Percentiles rank a stretch among this genome's conserved stretches.
Conservation (phyloP, 2,329 filamentous ascomycete species). For the Aspergillus aculeatinus region DNA sequence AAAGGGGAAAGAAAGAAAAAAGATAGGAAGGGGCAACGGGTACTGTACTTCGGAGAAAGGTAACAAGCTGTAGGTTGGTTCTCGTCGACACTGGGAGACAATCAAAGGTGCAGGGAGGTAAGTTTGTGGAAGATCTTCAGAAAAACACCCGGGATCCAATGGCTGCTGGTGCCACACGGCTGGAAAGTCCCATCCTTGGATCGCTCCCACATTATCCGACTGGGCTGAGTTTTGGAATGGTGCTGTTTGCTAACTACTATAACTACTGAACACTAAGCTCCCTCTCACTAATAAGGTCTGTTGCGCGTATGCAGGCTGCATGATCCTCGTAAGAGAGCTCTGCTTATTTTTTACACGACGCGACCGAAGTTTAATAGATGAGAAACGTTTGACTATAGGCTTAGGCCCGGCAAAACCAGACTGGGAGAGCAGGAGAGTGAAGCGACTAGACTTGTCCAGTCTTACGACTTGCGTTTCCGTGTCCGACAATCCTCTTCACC, state of each 20-base stretch:
- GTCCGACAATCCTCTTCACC: background rate
- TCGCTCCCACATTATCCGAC: constrained; percentile 17
- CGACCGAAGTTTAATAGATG: constrained; percentile 14
- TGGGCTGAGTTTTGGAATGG: constrained; percentile 9
- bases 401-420: background rate
- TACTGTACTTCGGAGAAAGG: background rate
- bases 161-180: constrained; percentile 25
- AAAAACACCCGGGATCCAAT: constrained; percentile 27
- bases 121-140: constrained; percentile 19
- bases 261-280: background rate
- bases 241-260: constrained; percentile 2
- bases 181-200: constrained; percentile 27
- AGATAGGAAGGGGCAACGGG: too few species aligned
- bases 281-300: background rate
- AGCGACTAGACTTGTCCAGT: background rate
- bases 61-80: background rate
- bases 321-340: background rate
- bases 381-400: background rate
- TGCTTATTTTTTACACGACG: background rate
- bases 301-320: constrained; percentile 1
- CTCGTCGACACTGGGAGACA: background rate
- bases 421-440: background rate
- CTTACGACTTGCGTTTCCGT: background rate
- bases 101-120: background rate
- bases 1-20: too few species aligned